phyloP scores from a whole-genome alignment of 2,329 filamentous ascomycete genomes.

The Thermomyces lanuginosus region DNA sequence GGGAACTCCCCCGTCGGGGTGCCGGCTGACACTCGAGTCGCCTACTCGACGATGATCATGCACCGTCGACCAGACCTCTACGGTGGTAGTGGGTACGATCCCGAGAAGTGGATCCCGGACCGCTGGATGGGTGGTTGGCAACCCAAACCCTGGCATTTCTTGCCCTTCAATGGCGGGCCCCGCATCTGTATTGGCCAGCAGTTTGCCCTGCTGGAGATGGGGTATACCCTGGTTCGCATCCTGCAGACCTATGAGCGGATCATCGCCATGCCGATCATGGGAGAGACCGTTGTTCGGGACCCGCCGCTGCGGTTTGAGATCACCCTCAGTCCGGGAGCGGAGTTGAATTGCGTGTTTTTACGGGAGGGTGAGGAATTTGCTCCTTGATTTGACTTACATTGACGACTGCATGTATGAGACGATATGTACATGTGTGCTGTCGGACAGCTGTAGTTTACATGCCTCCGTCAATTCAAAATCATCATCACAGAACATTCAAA shows the following conservation, averaged over 20 bases:
- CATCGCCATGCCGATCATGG: constrained; percentile 16
- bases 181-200: constrained; percentile 43
- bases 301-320: constrained; percentile 22
- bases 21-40: constrained; percentile 31
- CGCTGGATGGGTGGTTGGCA: constrained; percentile 35
- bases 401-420: no score
- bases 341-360: constrained; percentile 26
- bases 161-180: constrained; percentile 39
- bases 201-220: constrained; percentile 44
- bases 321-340: constrained; percentile 21
- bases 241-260: constrained; percentile 27
- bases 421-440: no score
- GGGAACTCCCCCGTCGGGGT: constrained; percentile 30
- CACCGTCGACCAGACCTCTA: constrained; percentile 36
- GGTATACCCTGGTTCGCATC: constrained; percentile 31
- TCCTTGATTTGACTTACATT: no score
- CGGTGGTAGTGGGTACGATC: constrained; percentile 26
- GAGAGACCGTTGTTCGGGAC: constrained; percentile 19
- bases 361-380: constrained; percentile 13
- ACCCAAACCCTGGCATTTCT: constrained; percentile 38
- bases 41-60: constrained; percentile 38
- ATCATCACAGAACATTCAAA: no score
- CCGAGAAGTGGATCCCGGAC: constrained; percentile 32
- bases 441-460: no score
- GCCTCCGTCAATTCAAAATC: no score